A percentile compares a stretch with the other conserved stretches of the same genome.
Evolutionary conservation across 2,329 filamentous ascomycete species (phyloP).

Genomic region (Knufia fluminis): DNA sequence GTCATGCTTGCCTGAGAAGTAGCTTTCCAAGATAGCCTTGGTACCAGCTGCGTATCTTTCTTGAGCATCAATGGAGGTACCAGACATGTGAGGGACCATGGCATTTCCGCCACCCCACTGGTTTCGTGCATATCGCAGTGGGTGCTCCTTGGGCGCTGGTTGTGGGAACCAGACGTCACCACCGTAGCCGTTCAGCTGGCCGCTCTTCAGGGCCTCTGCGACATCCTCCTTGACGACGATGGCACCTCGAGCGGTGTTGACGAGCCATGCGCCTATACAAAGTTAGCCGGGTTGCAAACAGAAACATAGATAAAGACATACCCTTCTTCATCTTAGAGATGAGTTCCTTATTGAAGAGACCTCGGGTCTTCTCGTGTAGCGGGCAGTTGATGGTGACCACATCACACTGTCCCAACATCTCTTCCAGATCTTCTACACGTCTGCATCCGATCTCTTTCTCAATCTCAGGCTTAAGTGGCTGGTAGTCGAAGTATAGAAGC

Average conservation of each 20-base stretch:
- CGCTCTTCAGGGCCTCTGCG: constrained; percentile 80
- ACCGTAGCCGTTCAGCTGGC: constrained; percentile 53
- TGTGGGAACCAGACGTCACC: constrained; percentile 79
- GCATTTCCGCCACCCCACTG: constrained; percentile 95
- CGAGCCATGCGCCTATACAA: constrained; percentile 69
- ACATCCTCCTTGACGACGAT: constrained; percentile 99
- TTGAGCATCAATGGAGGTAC: constrained; percentile 97
- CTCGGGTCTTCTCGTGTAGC: constrained; percentile 92
- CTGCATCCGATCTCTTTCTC: constrained; percentile 95
- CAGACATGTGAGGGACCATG: constrained; percentile 98
- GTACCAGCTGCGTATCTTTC: constrained; percentile 78
- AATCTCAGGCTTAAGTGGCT: constrained; percentile 73
- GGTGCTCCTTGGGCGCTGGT: constrained; percentile 87
- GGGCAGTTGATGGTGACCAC: constrained; percentile 99
- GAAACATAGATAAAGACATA: constrained; percentile 30
- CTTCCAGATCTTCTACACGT: constrained; percentile 79
- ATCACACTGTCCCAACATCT: constrained; percentile 89
- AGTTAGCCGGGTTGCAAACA: background rate
- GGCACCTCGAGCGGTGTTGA: constrained; percentile 97
- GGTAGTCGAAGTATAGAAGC: constrained; percentile 98
- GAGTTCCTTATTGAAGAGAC: constrained; percentile 97
- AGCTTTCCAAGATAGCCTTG: constrained; percentile 84
- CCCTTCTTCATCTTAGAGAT: constrained; percentile 99
- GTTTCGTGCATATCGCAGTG: constrained; percentile 85
- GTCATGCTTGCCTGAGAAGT: constrained; percentile 78